A percentile compares a stretch with the other conserved stretches of the same genome.
These are phyloP conservation scores for Solanum chilense DNA, from an alignment of 257 asterid species.

Conservation along the genomic window DNA sequence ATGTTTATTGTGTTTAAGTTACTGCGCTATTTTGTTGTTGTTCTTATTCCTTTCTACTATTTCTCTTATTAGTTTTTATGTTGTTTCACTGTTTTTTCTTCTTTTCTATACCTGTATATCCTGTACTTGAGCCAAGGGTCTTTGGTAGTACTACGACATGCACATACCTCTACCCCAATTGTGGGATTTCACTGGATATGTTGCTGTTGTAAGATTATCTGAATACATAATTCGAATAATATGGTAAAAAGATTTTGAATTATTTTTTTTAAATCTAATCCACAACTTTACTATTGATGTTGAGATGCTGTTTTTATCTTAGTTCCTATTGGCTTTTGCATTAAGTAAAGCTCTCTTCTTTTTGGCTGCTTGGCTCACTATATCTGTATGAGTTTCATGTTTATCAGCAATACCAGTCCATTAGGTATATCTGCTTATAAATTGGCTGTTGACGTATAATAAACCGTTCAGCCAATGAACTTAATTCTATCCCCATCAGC, in stretches of 20 bases:
- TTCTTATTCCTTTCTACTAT: neutral
- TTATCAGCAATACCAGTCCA: neutral
- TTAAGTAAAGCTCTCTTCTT: neutral
- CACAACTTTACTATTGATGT: neutral
- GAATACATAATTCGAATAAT: neutral
- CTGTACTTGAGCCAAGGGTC: neutral
- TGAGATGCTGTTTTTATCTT: neutral
- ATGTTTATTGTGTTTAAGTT: neutral
- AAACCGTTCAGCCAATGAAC: constrained; percentile 14
- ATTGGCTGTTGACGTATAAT: neutral
- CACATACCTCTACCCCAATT: neutral
- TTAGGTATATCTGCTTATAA: neutral
- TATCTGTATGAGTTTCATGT: neutral
- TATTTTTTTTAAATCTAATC: neutral
- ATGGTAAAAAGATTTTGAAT: neutral
- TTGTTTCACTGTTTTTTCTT: neutral
- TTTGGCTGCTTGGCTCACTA: neutral
- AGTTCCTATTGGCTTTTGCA: neutral
- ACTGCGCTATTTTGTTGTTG: neutral
- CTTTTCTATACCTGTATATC: neutral
- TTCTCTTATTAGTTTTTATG: neutral
- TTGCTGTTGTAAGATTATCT: neutral
- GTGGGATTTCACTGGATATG: neutral
- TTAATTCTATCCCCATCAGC: constrained; percentile 37
- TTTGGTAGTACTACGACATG: neutral